Evolutionary conservation across 1,139 yeast genomes (phyloP).

Genomic region (Blastobotrys apis): DNA sequence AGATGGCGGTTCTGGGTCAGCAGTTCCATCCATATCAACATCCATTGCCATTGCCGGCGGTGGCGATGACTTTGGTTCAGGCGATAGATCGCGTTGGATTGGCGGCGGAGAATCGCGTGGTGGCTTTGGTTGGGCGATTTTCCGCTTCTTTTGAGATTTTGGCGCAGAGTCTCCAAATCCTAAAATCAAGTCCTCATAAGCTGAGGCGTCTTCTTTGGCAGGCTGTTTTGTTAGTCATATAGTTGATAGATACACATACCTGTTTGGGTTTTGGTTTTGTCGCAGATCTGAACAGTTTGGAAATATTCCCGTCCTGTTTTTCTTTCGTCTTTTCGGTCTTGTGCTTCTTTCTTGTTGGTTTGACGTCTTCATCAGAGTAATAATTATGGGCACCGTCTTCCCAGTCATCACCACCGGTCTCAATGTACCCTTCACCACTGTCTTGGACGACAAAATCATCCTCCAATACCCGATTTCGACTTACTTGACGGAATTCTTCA

Average conservation of each 20-base stretch:
- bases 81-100: background rate
- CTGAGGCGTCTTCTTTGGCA: slow-evolving; percentile 29
- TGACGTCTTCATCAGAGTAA: slow-evolving; percentile 52
- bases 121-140: slow-evolving; percentile 6
- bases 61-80: slow-evolving; percentile 1
- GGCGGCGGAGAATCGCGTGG: background rate
- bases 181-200: slow-evolving; percentile 31
- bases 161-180: slow-evolving; percentile 12
- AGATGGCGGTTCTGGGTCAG: slow-evolving; percentile 9
- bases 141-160: slow-evolving; percentile 13
- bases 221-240: slow-evolving; percentile 16
- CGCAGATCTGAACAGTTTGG: slow-evolving; percentile 25
- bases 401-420: slow-evolving; percentile 90
- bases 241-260: slow-evolving; percentile 11
- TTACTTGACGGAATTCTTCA: slow-evolving; percentile 66
- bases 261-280: slow-evolving; percentile 17
- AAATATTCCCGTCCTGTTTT: slow-evolving; percentile 20
- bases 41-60: slow-evolving; percentile 5
- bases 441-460: slow-evolving; percentile 96
- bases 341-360: slow-evolving; percentile 34
- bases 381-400: slow-evolving; percentile 52
- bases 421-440: slow-evolving; percentile 84
- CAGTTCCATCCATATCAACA: slow-evolving; percentile 2
- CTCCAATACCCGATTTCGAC: slow-evolving; percentile 72
- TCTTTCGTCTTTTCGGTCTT: slow-evolving; percentile 30